These are phyloP conservation scores for Halenospora varia DNA, from an alignment of 495 filamentous ascomycete species.

Conservation along the genomic window DNA sequence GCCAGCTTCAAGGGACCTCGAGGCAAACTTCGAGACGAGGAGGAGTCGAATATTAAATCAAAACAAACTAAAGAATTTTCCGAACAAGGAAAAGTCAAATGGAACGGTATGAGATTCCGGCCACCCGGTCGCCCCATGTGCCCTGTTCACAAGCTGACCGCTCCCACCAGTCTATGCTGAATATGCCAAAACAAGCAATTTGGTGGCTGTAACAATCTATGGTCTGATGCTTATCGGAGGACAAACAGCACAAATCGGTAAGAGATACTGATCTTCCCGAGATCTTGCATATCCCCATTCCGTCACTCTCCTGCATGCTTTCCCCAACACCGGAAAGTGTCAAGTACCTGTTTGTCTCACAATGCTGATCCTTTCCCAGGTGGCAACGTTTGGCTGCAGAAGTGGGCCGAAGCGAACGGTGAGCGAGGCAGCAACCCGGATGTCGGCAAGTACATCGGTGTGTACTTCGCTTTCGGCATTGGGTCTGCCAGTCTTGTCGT, in stretches of 20 bases:
- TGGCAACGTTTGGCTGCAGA: constrained; percentile 89
- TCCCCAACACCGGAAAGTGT: not conserved
- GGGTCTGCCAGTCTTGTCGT: constrained; percentile 85
- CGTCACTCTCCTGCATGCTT: not conserved
- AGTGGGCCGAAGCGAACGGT: constrained; percentile 80
- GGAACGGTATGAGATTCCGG: constrained; percentile 51
- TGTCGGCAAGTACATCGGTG: constrained; percentile 84
- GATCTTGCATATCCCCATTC: constrained; percentile 6
- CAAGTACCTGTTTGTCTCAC: not conserved
- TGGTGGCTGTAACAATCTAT: constrained; percentile 80
- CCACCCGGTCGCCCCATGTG: constrained; percentile 28
- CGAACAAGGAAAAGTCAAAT: constrained; percentile 96
- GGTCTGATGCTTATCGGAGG: constrained; percentile 68
- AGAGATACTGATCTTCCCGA: constrained; percentile 12
- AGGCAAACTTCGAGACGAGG: constrained; percentile 80
- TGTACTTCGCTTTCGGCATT: constrained; percentile 91
- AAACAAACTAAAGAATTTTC: constrained; percentile 81
- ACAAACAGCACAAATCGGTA: constrained; percentile 65
- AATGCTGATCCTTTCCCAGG: constrained; percentile 29
- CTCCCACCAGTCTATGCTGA: constrained; percentile 65
- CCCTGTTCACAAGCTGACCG: constrained; percentile 22
- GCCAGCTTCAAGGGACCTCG: constrained; percentile 84
- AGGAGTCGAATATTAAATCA: constrained; percentile 65
- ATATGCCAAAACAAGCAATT: constrained; percentile 91
- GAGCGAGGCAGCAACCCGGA: constrained; percentile 61